Base-by-base conservation (phyloP, 2,329 filamentous ascomycete species). In the Elsinoe arachidis region DNA sequence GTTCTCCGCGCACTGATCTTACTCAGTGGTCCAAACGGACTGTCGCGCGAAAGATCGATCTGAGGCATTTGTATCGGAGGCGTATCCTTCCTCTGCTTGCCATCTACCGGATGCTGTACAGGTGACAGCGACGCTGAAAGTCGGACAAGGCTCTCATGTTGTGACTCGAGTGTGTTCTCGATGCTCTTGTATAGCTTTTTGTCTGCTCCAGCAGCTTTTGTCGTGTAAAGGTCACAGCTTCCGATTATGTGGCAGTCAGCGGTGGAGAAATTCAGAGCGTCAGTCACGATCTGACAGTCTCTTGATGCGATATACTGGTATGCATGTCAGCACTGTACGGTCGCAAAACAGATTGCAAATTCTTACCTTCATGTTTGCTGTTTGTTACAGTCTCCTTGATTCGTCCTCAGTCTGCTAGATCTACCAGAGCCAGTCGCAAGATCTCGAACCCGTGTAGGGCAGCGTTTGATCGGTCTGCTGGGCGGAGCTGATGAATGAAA, bases 151-250 rank as follows among this genome's bases (percentile, higher is more conserved):
- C 90, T 88, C 64, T 90, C 88, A 78, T 97, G 90, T 72, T 96
- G 90, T 37, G 88, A 87, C 71, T 95, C 90, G 59, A 99, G 82
- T 30, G 88, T 90, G 68, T 88, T 84, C 70, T 96, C 91, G 68
- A 99, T 97, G 69, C 86, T 88, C 74, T 91, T 95, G 78, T 96
- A 96, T 7, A 99, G 79, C 70, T 97, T 97, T 81, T 96, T 96
- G 71, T 99, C 93, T 62, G 86, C 86, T 46, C 91, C 90, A 57
- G 92, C 90, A 30, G 93, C 91, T 74, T 99, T 99, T 23, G 91
- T 96, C 9, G 92, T 97, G 78, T 96, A 99, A 15, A 97, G 80
- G 72, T 99, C 93, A 78, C 92, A 97, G 63, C 89, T 88, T 65
- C 93, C 93, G 26, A 90, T 86, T 60, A 99, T 87, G 64, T 92